phyloP scores from a whole-genome alignment of 306 rosid species.

The Cajanus cajan region DNA sequence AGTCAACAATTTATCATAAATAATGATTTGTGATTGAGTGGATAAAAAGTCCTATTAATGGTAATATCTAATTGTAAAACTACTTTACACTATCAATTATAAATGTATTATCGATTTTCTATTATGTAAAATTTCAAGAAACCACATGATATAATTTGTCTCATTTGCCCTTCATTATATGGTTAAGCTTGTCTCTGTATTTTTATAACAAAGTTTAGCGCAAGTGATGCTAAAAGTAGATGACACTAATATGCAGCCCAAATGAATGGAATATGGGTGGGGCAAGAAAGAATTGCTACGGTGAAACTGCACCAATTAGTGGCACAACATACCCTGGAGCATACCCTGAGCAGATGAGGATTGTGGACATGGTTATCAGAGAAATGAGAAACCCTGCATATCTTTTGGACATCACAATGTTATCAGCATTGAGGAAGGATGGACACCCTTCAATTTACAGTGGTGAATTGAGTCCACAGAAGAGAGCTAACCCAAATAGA shows the following conservation, averaged over 20 bases:
- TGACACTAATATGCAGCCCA: conserved; percentile 49
- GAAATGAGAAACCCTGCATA: conserved; percentile 53
- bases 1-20: too few relatives aligned
- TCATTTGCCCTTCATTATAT: background rate
- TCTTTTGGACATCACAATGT: conserved; percentile 67
- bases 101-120: too few relatives aligned
- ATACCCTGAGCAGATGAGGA: conserved; percentile 65
- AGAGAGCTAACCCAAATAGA: conserved; percentile 58
- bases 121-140: too few relatives aligned
- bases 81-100: too few relatives aligned
- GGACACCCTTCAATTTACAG: conserved; percentile 82
- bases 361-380: conserved; percentile 58
- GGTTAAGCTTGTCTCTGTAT: background rate
- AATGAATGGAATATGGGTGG: conserved; percentile 60
- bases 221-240: background rate
- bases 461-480: conserved; percentile 68
- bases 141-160: too few relatives aligned
- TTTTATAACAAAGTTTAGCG: background rate
- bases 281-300: conserved; percentile 66
- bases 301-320: conserved; percentile 56
- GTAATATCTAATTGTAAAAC: too few relatives aligned
- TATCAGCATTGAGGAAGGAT: conserved; percentile 71
- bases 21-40: too few relatives aligned
- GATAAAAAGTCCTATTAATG: too few relatives aligned
- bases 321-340: conserved; percentile 42